These are phyloP conservation scores for Pseudogymnoascus sp. DNA, from an alignment of 2,329 filamentous ascomycete species.

Conservation along the genomic window DNA sequence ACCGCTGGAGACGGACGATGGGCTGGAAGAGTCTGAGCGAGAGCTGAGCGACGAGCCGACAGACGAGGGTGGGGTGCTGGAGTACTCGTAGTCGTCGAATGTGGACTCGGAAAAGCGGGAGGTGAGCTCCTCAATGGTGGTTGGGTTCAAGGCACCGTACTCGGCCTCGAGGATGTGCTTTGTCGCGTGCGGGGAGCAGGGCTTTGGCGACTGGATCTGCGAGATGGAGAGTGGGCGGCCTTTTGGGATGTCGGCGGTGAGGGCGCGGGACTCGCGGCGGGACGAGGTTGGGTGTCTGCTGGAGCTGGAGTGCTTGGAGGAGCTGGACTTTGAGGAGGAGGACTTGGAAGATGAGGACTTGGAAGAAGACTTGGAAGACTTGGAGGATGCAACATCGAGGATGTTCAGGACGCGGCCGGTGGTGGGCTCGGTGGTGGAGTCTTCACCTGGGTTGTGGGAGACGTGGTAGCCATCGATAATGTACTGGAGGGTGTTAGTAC, in stretches of 20 bases:
- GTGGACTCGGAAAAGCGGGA: conserved; percentile 59
- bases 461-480: conserved; percentile 99
- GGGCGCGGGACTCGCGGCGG: conserved; percentile 31
- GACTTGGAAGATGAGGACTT: conserved; percentile 31
- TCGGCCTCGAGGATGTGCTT: conserved; percentile 77
- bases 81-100: conserved; percentile 47
- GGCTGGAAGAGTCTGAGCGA: conserved; percentile 65
- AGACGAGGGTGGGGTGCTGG: conserved; percentile 55
- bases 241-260: conserved; percentile 66
- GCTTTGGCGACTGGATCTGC: conserved; percentile 85
- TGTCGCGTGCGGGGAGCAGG: conserved; percentile 78
- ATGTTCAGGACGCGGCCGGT: conserved; percentile 96
- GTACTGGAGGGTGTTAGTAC: conserved; percentile 41
- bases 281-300: conserved; percentile 36
- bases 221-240: conserved; percentile 81
- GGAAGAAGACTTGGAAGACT: conserved; percentile 36
- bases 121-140: conserved; percentile 70
- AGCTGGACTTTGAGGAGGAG: conserved; percentile 33
- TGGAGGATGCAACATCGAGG: conserved; percentile 68
- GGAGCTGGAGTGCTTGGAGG: conserved; percentile 34
- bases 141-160: conserved; percentile 53
- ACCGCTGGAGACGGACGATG: conserved; percentile 50
- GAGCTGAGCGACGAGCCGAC: conserved; percentile 62
- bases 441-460: conserved; percentile 86
- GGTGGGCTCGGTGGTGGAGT: conserved; percentile 87